phyloP scores from a whole-genome alignment of 2,329 filamentous ascomycete genomes.

The Colletotrichum musicola region DNA sequence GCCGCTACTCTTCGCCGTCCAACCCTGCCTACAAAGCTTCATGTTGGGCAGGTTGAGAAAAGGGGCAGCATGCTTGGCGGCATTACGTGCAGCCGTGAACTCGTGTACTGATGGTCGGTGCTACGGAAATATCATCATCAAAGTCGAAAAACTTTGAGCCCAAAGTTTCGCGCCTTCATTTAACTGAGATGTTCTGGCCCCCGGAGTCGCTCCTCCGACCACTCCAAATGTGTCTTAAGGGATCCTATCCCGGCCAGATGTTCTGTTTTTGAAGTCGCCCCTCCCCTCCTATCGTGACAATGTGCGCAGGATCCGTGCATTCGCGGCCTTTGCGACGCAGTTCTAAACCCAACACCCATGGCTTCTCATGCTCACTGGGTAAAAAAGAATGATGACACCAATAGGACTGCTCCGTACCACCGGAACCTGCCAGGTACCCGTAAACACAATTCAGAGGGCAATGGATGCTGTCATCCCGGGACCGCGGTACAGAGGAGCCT shows the following conservation, averaged over 20 bases:
- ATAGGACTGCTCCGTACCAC: neutral
- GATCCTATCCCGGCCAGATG: neutral
- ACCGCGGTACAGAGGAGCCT: too few species aligned
- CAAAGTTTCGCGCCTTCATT: neutral
- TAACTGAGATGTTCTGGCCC: neutral
- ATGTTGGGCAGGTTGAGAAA: too few species aligned
- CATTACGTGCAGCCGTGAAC: too few species aligned
- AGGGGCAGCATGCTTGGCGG: too few species aligned
- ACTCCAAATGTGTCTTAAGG: neutral
- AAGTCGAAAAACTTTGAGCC: neutral
- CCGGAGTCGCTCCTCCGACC: neutral
- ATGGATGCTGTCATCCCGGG: too few species aligned
- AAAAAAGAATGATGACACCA: neutral
- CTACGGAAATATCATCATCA: too few species aligned
- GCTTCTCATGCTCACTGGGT: neutral
- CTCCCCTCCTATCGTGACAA: neutral
- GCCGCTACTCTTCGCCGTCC: neutral
- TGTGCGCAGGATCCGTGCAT: neutral
- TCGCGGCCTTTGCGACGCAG: neutral
- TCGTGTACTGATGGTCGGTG: too few species aligned
- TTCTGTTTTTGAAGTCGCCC: neutral
- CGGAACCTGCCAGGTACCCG: too few species aligned
- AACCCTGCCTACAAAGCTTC: neutral
- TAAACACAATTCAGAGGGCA: too few species aligned
- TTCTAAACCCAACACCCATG: neutral